Conservation (phyloP, 2,329 filamentous ascomycete genomes). For the Chaetoscypha palmicola region DNA sequence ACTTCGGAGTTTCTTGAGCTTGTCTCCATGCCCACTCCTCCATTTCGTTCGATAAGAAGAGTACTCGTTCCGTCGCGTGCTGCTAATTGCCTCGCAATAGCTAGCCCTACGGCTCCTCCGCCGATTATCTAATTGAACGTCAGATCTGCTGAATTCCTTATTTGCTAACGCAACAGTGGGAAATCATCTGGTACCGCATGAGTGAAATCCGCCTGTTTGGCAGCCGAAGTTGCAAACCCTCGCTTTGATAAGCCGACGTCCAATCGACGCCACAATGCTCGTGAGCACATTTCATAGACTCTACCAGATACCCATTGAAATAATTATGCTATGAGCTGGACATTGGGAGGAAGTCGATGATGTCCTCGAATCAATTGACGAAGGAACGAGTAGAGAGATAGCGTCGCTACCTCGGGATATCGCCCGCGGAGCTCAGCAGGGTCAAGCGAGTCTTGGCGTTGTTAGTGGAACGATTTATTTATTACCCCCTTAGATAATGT, state of each 20-base stretch:
- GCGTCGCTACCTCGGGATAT: too few species aligned
- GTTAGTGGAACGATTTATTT: too few species aligned
- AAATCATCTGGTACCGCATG: constrained; percentile 25
- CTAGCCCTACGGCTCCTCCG: constrained; percentile 61
- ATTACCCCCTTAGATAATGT: too few species aligned
- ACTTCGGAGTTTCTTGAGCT: constrained; percentile 64
- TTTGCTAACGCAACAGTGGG: background rate
- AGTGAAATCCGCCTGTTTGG: constrained; percentile 28
- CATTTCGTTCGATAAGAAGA: constrained; percentile 59
- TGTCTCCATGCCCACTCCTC: constrained; percentile 59
- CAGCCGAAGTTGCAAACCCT: constrained; percentile 22
- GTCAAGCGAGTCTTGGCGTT: too few species aligned
- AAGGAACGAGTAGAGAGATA: too few species aligned
- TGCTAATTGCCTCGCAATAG: constrained; percentile 58
- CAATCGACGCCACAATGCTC: constrained; percentile 13
- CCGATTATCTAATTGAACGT: constrained; percentile 41
- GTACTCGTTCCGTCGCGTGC: constrained; percentile 53
- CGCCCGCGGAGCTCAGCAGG: too few species aligned
- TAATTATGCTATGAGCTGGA: background rate
- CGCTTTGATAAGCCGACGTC: constrained; percentile 8
- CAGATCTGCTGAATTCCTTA: background rate
- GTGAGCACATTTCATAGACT: constrained; percentile 10
- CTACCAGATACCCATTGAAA: background rate
- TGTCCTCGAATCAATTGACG: too few species aligned
- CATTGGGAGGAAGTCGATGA: background rate